Evolutionary conservation across 129 eudicot genomes (phyloP).

Genomic region (Tagetes erecta): DNA sequence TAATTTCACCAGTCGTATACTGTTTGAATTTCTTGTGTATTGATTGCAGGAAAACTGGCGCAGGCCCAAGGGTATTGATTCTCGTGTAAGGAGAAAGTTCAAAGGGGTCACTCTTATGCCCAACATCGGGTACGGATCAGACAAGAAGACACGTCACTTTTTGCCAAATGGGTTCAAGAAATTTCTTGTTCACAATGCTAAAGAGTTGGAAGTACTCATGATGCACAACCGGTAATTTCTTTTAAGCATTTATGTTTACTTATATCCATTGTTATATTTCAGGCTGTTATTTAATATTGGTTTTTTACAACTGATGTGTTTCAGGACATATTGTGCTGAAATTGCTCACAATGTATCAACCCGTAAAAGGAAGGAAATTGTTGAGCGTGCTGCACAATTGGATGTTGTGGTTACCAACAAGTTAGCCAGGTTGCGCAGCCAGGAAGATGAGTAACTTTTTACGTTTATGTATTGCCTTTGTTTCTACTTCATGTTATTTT

Average conservation of each 20-base stretch:
- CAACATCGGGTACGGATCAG: slow-evolving; percentile 14
- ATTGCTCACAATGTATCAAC: slow-evolving; percentile 11
- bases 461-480: not conserved
- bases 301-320: not conserved
- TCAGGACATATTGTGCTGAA: not conserved
- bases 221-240: slow-evolving; percentile 11
- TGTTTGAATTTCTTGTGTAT: not conserved
- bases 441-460: slow-evolving; percentile 10
- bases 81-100: slow-evolving; percentile 11
- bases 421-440: slow-evolving; percentile 18
- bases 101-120: slow-evolving; percentile 18
- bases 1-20: not conserved
- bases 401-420: slow-evolving; percentile 27
- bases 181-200: slow-evolving; percentile 9
- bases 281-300: not conserved
- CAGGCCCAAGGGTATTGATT: slow-evolving; percentile 21
- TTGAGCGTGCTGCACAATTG: slow-evolving; percentile 8
- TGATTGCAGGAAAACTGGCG: slow-evolving; percentile 19
- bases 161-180: slow-evolving; percentile 16
- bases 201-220: slow-evolving; percentile 17
- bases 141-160: slow-evolving; percentile 12
- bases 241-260: not conserved
- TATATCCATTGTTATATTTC: too few relatives aligned
- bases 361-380: slow-evolving; percentile 21
- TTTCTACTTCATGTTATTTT: not conserved